These are phyloP conservation scores for Geotrichum restrictum DNA, from an alignment of 1,139 yeast genomes.

Conservation along the genomic window DNA sequence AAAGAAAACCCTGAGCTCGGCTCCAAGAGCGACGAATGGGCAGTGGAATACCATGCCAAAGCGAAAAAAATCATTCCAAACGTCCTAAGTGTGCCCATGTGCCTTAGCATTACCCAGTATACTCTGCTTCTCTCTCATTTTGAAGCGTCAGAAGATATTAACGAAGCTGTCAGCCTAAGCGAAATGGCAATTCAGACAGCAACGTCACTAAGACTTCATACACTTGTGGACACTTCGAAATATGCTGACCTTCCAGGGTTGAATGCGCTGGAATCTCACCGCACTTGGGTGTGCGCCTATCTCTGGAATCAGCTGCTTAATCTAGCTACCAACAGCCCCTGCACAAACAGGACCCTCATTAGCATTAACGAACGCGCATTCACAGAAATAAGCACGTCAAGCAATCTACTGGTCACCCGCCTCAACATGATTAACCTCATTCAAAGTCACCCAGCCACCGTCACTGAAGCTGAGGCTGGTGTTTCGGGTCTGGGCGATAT, in stretches of 20 bases:
- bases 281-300: conserved; percentile 24
- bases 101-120: conserved; percentile 23
- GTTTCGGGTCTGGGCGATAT: not conserved
- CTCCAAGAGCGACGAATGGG: conserved; percentile 23
- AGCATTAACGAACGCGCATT: conserved; percentile 7
- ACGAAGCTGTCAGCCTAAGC: conserved; percentile 22
- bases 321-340: conserved; percentile 14
- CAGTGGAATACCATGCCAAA: conserved; percentile 23
- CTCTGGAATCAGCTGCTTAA: conserved; percentile 23
- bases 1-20: conserved; percentile 15
- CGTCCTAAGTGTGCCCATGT: conserved; percentile 22
- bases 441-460: not conserved
- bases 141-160: conserved; percentile 24
- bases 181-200: conserved; percentile 23
- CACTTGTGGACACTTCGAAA: conserved; percentile 12
- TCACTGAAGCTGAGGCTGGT: not conserved
- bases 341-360: conserved; percentile 14
- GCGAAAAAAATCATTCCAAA: conserved; percentile 24
- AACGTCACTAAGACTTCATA: conserved; percentile 24
- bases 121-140: conserved; percentile 22
- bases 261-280: conserved; percentile 23
- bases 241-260: conserved; percentile 21
- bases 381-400: not conserved
- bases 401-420: not conserved
- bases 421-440: conserved; percentile 15